phyloP scores from a whole-genome alignment of 768 basidiomycete genomes.

The Pulveroboletus frians region DNA sequence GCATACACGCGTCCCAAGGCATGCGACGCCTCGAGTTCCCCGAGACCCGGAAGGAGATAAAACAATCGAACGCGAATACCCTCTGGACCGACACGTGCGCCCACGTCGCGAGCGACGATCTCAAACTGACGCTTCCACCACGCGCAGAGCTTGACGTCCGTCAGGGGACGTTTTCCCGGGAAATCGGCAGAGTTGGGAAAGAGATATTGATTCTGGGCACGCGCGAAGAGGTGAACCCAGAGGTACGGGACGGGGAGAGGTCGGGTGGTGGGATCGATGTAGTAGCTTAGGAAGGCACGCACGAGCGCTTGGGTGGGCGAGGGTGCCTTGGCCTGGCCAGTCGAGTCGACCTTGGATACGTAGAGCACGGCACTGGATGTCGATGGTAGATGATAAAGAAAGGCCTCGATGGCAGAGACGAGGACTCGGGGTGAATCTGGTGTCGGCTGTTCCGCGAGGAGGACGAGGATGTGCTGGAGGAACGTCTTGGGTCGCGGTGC shows the following conservation, averaged over 20 bases:
- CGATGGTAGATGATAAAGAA: slow-evolving; percentile 65
- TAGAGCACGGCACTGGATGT: slow-evolving; percentile 74
- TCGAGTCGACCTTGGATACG: slow-evolving; percentile 91
- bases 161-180: slow-evolving; percentile 63
- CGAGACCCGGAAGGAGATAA: slow-evolving; percentile 69
- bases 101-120: slow-evolving; percentile 45
- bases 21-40: slow-evolving; percentile 59
- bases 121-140: slow-evolving; percentile 89
- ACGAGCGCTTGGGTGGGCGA: slow-evolving; percentile 71
- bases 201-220: slow-evolving; percentile 87
- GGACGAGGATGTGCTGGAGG: slow-evolving; percentile 71
- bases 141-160: slow-evolving; percentile 73
- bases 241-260: slow-evolving; percentile 53
- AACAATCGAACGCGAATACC: slow-evolving; percentile 33
- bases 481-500: slow-evolving; percentile 58
- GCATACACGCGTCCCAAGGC: slow-evolving; percentile 41
- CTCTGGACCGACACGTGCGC: slow-evolving; percentile 2
- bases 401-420: slow-evolving; percentile 76
- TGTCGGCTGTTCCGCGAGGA: slow-evolving; percentile 59
- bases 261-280: slow-evolving; percentile 57
- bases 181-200: slow-evolving; percentile 83
- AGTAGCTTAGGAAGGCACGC: slow-evolving; percentile 57
- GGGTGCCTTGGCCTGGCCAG: slow-evolving; percentile 63
- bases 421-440: slow-evolving; percentile 52
- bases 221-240: slow-evolving; percentile 86